Percentiles rank a stretch among this genome's conserved stretches.
Evolutionary conservation across 805 yeast genomes (phyloP).

Genomic region (Saccharomycopsis fibuligera): DNA sequence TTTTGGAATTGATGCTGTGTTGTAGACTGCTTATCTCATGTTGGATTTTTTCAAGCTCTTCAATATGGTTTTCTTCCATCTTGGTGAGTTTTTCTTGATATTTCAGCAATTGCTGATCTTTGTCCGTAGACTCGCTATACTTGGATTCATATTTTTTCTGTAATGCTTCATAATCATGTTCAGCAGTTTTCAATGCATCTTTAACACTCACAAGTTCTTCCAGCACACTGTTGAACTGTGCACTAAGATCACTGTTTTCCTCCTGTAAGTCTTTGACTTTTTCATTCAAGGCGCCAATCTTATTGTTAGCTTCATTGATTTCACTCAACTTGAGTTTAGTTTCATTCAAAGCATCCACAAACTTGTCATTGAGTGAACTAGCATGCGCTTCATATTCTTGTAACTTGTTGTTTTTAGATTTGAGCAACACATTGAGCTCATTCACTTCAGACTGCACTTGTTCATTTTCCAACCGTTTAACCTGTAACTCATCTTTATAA

Average conservation of each 20-base stretch:
- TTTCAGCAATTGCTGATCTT: slow-evolving; percentile 9
- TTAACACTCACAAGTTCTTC: slow-evolving; percentile 25
- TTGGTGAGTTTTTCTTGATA: slow-evolving; percentile 7
- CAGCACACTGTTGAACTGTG: slow-evolving; percentile 27
- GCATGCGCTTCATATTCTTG: slow-evolving; percentile 15
- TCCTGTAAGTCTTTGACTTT: slow-evolving; percentile 8
- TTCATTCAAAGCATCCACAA: slow-evolving; percentile 14
- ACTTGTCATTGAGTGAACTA: slow-evolving; percentile 9
- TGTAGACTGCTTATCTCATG: slow-evolving; percentile 11
- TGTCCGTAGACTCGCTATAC: background rate
- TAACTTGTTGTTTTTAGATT: slow-evolving; percentile 4
- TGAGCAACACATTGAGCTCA: slow-evolving; percentile 9
- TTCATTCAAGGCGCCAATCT: slow-evolving; percentile 1
- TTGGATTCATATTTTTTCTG: slow-evolving; percentile 1
- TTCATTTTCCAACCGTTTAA: slow-evolving; percentile 19
- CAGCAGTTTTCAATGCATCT: slow-evolving; percentile 12
- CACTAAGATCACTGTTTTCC: slow-evolving; percentile 24
- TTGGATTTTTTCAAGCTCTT: slow-evolving; percentile 18
- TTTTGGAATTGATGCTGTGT: slow-evolving; percentile 16
- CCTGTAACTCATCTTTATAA: slow-evolving; percentile 21
- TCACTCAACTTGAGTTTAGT: slow-evolving; percentile 14
- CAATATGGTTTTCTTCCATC: slow-evolving; percentile 12
- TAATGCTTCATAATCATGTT: slow-evolving; percentile 10
- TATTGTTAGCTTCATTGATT: slow-evolving; percentile 8
- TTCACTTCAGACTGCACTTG: slow-evolving; percentile 19